Conservation (phyloP, 140 eudicot genomes). For the Flaveria floridana region DNA sequence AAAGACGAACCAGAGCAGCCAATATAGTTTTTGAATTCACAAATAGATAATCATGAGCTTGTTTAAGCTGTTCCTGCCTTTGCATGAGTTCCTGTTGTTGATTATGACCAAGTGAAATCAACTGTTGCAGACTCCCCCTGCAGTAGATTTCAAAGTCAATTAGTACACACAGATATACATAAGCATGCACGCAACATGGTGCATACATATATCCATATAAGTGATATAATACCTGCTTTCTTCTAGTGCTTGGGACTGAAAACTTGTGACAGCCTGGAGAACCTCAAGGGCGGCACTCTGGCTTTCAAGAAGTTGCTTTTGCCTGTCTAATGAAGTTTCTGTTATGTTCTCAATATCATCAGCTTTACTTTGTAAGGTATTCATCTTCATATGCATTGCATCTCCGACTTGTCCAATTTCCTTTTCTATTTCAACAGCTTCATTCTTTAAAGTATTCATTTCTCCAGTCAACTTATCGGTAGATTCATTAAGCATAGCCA, state of each 20-base stretch:
- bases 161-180: background rate
- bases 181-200: background rate
- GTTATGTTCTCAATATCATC: slow-evolving; percentile 62
- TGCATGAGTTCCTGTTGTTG: slow-evolving; percentile 67
- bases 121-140: slow-evolving; percentile 56
- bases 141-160: background rate
- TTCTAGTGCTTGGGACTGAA: slow-evolving; percentile 66
- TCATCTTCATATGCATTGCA: slow-evolving; percentile 56
- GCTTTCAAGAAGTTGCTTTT: slow-evolving; percentile 63
- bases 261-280: slow-evolving; percentile 52
- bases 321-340: slow-evolving; percentile 54
- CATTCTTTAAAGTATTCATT: slow-evolving; percentile 42
- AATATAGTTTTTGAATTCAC: slow-evolving; percentile 67
- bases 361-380: slow-evolving; percentile 55
- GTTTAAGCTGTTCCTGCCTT: slow-evolving; percentile 61
- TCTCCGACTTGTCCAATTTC: slow-evolving; percentile 62
- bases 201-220: background rate
- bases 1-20: slow-evolving; percentile 60
- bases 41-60: slow-evolving; percentile 56
- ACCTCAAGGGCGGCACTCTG: slow-evolving; percentile 60
- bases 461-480: slow-evolving; percentile 50
- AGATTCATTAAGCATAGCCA: slow-evolving; percentile 50
- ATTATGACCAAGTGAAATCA: slow-evolving; percentile 59
- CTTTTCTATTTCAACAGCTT: slow-evolving; percentile 65
- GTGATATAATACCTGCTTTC: slow-evolving; percentile 62